Evolutionary conservation across 495 filamentous ascomycete genomes (phyloP).

Genomic region (Neurospora sp.): DNA sequence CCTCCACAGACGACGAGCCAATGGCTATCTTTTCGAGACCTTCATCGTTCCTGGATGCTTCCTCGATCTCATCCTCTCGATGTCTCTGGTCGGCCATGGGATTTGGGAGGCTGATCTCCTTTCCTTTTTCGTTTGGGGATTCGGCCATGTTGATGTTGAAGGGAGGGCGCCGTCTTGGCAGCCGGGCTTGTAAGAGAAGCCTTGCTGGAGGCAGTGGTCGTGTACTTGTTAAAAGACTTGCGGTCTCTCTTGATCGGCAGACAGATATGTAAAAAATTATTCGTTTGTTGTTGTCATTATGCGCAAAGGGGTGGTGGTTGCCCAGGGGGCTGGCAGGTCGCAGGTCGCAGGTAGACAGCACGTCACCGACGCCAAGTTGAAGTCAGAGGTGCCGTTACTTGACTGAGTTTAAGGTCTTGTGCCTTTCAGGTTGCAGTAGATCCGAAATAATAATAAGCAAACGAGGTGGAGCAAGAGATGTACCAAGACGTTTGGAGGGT

Average conservation of each 20-base stretch:
- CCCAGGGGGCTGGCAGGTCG: neutral
- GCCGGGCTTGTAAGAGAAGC: neutral
- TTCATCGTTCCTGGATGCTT: constrained; percentile 2
- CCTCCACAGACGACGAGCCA: neutral
- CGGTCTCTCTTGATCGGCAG: neutral
- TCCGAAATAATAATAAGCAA: neutral
- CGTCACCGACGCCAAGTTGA: neutral
- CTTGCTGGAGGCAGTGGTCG: neutral
- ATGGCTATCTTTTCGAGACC: neutral
- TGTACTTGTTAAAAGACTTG: neutral
- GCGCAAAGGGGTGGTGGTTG: neutral
- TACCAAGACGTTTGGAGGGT: neutral
- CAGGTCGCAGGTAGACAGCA: neutral
- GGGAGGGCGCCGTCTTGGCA: neutral
- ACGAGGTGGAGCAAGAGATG: neutral
- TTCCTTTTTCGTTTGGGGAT: constrained; percentile 1
- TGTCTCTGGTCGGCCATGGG: constrained; percentile 1
- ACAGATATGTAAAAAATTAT: neutral
- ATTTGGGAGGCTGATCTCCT: neutral
- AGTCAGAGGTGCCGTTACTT: neutral
- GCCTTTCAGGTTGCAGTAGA: neutral
- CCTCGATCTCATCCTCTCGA: constrained; percentile 6
- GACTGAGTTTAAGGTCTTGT: neutral
- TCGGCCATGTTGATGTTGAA: neutral
- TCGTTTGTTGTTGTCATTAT: neutral